phyloP scores from a whole-genome alignment of 2,329 filamentous ascomycete genomes.

The Colletotrichum godetiae region DNA sequence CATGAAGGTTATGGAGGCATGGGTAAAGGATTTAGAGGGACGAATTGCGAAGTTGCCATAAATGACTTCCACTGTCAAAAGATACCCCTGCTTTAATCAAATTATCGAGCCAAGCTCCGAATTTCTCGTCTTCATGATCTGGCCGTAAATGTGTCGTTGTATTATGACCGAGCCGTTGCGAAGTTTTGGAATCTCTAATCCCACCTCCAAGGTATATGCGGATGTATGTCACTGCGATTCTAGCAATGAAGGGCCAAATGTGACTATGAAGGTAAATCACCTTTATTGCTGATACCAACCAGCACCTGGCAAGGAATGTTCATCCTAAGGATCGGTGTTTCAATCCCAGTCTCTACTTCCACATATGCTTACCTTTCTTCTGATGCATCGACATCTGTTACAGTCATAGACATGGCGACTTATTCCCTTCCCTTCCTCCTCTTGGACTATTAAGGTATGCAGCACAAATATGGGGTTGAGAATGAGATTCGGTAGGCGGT shows the following conservation, averaged over 20 bases:
- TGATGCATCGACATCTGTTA: background rate
- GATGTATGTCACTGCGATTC: background rate
- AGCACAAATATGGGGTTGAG: background rate
- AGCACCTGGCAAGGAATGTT: too few relatives aligned
- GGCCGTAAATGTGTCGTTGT: background rate
- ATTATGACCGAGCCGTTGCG: background rate
- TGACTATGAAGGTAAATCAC: background rate
- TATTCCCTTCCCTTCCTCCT: background rate
- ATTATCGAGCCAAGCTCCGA: background rate
- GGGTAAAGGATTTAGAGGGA: conserved; percentile 88
- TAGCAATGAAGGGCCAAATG: background rate
- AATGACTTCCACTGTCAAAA: conserved; percentile 39
- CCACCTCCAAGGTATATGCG: background rate
- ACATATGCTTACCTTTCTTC: background rate
- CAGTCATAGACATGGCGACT: too few relatives aligned
- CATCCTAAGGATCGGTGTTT: background rate
- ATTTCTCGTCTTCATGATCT: background rate
- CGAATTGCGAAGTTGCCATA: conserved; percentile 73
- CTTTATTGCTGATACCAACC: too few relatives aligned
- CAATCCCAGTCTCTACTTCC: background rate
- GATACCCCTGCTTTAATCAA: conserved; percentile 47
- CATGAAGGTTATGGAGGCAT: conserved; percentile 84
- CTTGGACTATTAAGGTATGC: background rate
- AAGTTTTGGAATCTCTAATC: background rate
- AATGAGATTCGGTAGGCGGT: background rate